Evolutionary conservation across 345 rosid genomes (phyloP), one percentile per base, ranked within the genome.

Genomic region (Erucastrum elatum): DNA sequence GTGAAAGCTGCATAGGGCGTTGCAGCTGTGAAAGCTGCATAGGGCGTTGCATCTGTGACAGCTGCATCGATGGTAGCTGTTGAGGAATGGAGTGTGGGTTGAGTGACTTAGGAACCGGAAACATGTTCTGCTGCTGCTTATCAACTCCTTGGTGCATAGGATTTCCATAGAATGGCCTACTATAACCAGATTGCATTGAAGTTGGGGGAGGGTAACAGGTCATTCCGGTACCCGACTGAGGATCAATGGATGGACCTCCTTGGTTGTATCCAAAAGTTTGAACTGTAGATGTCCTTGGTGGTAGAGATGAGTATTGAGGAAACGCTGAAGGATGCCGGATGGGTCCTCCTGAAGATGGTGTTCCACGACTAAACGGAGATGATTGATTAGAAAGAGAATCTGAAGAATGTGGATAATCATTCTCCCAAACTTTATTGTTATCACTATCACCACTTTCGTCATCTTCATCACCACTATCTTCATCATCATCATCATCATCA

Each of bases 11-110:
- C 30, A 29, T 62, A 72, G 21, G 21, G 21, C 21, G 21, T 21
- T 21, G 21, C 21, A 21, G 21, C 21, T 21, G 21, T 21, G 21
- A 21, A 21, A 21, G 21, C 21, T 21, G 21, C 21, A 21, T 21
- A 21, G 21, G 21, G 21, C 21, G 21, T 21, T 21, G 21, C 21
- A 21, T 21, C 21, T 21, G 21, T 21, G 21, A 21, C 21, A 92
- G 84, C 85, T 92, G 96, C 78, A 93, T 82, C 5, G 97, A 89
- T 72, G 89, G 92, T 81, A 92, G 72, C 83, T 93, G 98, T 77
- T 93, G 98, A 55, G 82, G 64, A 15, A 88, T 65, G 25, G 87
- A 75, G 30, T 44, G 53, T 12, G 53, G 53, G 12, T 44, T 44
- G 53, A 44, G 53, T 44, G 53, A 44, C 15, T 44, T n/a, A 44